Percentiles rank a stretch among this genome's conserved stretches.
Evolutionary conservation across 2,329 filamentous ascomycete species (phyloP).

Genomic region (Fusarium circinatum): DNA sequence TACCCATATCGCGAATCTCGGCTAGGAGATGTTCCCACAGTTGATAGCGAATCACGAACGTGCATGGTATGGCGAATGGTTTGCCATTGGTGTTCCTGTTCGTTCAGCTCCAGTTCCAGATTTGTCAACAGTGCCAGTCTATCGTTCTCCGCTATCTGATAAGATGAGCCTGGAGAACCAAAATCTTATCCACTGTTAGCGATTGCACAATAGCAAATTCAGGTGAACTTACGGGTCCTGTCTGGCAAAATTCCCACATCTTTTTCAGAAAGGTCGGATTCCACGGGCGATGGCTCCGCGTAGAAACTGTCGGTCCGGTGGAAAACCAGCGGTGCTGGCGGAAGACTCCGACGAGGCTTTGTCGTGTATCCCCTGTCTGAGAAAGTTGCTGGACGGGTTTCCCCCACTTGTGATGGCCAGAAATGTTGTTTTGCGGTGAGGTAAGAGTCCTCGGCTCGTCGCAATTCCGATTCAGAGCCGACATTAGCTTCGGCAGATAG

Average conservation of each 20-base stretch:
- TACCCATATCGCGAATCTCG: constrained; percentile 36
- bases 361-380: constrained; percentile 60
- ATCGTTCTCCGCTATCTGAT: constrained; percentile 47
- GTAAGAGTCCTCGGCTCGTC: constrained; percentile 22
- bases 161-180: constrained; percentile 22
- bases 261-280: constrained; percentile 53
- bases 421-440: constrained; percentile 14
- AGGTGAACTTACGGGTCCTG: constrained; percentile 12
- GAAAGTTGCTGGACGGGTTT: constrained; percentile 65
- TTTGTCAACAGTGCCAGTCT: constrained; percentile 64
- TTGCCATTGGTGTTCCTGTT: constrained; percentile 69
- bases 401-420: constrained; percentile 69
- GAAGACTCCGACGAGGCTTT: constrained; percentile 62
- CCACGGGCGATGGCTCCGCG: constrained; percentile 62
- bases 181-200: constrained; percentile 18
- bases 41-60: constrained; percentile 62
- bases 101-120: constrained; percentile 70
- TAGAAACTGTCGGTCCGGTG: constrained; percentile 56
- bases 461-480: constrained; percentile 14
- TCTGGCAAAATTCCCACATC: constrained; percentile 52
- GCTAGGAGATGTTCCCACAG: constrained; percentile 49
- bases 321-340: constrained; percentile 66
- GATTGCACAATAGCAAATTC: neutral
- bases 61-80: constrained; percentile 62
- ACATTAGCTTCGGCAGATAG: constrained; percentile 25